phyloP scores from a whole-genome alignment of 73 alveolate genomes.

The Stentor roeselii region DNA sequence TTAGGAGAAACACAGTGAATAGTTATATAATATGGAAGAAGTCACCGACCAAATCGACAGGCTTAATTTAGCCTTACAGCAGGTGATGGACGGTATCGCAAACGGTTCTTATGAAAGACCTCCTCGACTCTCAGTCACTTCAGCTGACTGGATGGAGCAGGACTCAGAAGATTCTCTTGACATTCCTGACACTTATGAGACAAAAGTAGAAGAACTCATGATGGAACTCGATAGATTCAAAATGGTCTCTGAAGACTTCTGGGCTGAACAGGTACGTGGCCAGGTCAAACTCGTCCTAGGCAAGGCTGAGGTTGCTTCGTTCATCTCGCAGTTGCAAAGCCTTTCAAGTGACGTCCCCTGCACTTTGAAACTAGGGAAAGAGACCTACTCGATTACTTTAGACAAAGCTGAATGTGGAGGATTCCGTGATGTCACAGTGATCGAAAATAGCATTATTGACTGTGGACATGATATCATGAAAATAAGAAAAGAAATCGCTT shows the following conservation, averaged over 20 bases:
- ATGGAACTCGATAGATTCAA: background rate
- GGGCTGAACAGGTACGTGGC: background rate
- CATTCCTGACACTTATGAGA: background rate
- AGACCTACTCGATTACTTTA: background rate
- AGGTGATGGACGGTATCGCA: background rate
- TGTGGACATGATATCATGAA: constrained; percentile 6
- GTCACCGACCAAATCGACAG: constrained; percentile 1
- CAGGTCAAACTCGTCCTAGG: background rate
- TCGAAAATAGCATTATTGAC: background rate
- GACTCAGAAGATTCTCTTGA: background rate
- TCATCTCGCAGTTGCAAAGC: background rate
- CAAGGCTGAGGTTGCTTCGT: background rate
- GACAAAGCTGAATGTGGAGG: background rate
- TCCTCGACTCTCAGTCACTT: background rate
- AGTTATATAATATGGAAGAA: constrained; percentile 7
- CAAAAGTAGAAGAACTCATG: background rate
- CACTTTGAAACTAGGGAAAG: background rate
- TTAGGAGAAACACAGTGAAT: too few relatives aligned
- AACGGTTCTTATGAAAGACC: background rate
- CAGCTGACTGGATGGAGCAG: background rate
- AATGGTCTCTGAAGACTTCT: background rate
- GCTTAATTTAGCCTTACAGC: background rate
- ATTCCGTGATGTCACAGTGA: background rate
- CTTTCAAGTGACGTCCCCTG: background rate
- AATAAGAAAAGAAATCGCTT: background rate